Conservation (phyloP, 805 yeast genomes). For the Candida palmyrensis region DNA sequence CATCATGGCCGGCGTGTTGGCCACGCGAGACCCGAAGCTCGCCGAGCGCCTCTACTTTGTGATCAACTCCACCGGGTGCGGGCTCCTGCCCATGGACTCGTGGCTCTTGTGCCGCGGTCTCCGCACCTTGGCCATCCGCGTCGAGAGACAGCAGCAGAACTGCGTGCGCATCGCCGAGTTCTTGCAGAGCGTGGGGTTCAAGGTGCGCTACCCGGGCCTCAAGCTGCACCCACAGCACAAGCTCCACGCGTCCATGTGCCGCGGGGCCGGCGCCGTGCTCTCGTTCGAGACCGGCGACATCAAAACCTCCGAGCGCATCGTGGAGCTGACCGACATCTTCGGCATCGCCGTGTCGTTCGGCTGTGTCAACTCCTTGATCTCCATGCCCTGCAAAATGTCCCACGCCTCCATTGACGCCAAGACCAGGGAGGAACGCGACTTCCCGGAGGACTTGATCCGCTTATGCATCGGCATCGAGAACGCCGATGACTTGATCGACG, state of each 20-base stretch:
- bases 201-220: conserved; percentile 84
- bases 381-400: conserved; percentile 94
- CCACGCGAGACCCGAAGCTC: conserved; percentile 56
- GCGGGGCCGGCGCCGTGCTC: conserved; percentile 86
- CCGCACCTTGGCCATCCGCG: conserved; percentile 79
- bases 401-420: conserved; percentile 94
- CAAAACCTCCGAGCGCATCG: conserved; percentile 60
- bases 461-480: conserved; percentile 90
- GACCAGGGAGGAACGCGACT: conserved; percentile 78
- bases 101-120: conserved; percentile 88
- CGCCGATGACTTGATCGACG: conserved; percentile 74
- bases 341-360: conserved; percentile 93
- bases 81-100: conserved; percentile 86
- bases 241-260: conserved; percentile 68
- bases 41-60: conserved; percentile 70
- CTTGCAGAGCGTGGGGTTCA: conserved; percentile 62
- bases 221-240: conserved; percentile 77
- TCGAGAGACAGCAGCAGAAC: conserved; percentile 83
- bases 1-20: conserved; percentile 91
- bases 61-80: conserved; percentile 88
- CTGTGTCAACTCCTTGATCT: conserved; percentile 85
- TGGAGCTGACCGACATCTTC: conserved; percentile 70
- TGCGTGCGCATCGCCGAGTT: conserved; percentile 72
- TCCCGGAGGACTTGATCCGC: conserved; percentile 89
- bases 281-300: conserved; percentile 83